phyloP scores from a whole-genome alignment of 495 filamentous ascomycete species.

The Cladorrhinum samala region DNA sequence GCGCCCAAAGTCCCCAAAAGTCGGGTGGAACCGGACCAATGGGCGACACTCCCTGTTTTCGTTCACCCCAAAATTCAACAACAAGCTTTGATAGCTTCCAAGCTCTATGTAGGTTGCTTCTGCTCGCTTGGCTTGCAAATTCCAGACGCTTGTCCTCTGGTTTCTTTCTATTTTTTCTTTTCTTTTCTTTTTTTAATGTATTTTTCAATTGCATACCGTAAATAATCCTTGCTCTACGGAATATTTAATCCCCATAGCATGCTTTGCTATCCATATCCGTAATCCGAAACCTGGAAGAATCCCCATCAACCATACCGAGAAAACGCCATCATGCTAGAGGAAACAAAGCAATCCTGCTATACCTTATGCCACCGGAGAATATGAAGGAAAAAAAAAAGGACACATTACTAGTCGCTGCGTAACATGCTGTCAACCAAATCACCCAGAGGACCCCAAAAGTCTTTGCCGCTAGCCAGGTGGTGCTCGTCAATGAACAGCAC shows the following conservation, averaged over 20 bases:
- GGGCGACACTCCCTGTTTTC: not conserved
- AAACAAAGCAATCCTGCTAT: not conserved
- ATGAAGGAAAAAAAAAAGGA: not conserved
- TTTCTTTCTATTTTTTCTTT: too few species aligned
- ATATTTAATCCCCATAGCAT: conserved; percentile 13
- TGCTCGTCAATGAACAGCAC: conserved; percentile 96
- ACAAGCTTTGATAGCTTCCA: not conserved
- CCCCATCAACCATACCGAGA: conserved; percentile 11
- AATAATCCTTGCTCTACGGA: conserved; percentile 6
- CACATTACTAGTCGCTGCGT: conserved; percentile 63
- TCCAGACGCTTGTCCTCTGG: too few species aligned
- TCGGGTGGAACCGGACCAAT: conserved; percentile 14
- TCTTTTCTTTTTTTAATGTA: too few species aligned
- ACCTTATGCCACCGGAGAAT: not conserved
- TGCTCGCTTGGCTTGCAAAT: not conserved
- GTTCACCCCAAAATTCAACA: too few species aligned
- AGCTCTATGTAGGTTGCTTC: too few species aligned
- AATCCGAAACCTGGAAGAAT: too few species aligned
- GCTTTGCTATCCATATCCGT: conserved; percentile 7
- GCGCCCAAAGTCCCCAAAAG: too few species aligned
- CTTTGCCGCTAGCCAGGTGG: conserved; percentile 79
- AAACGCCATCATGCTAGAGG: conserved; percentile 8
- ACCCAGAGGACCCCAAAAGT: conserved; percentile 95
- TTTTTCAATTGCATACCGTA: too few species aligned
- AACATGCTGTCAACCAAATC: conserved; percentile 97